phyloP scores from a whole-genome alignment of 2,329 filamentous ascomycete genomes.

The Chaetomium sp. region DNA sequence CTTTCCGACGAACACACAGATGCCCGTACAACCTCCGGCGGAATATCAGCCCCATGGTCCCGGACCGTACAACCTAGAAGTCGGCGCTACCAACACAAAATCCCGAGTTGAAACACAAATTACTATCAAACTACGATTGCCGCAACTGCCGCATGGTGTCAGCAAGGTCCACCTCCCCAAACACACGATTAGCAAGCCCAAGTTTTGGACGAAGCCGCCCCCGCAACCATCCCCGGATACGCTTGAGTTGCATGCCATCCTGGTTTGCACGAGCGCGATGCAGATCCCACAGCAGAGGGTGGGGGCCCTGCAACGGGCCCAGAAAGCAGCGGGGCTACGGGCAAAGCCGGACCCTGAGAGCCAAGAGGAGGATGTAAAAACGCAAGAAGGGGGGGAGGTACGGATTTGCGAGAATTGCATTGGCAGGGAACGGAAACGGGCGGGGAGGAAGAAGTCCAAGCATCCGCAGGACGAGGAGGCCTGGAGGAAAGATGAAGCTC shows the following conservation, averaged over 20 bases:
- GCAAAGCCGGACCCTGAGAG: constrained; percentile 21
- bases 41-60: constrained; percentile 21
- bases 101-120: constrained; percentile 97
- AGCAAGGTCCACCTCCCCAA: constrained; percentile 79
- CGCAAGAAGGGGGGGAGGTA: constrained; percentile 87
- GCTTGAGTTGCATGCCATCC: constrained; percentile 69
- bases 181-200: constrained; percentile 90
- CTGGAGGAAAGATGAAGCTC: constrained; percentile 74
- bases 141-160: constrained; percentile 66
- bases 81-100: constrained; percentile 66
- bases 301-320: constrained; percentile 59
- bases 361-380: constrained; percentile 39
- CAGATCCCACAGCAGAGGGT: constrained; percentile 59
- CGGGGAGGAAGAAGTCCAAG: constrained; percentile 86
- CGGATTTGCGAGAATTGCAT: constrained; percentile 91
- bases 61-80: constrained; percentile 42
- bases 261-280: constrained; percentile 93
- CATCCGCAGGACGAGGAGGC: constrained; percentile 87
- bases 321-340: constrained; percentile 35
- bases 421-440: constrained; percentile 81
- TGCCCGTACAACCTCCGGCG: neutral
- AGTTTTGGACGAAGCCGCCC: constrained; percentile 70
- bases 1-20: neutral
- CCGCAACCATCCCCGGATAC: constrained; percentile 63
- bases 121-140: constrained; percentile 73